Evolutionary conservation across 2,329 filamentous ascomycete genomes (phyloP).

Genomic region (Colletotrichum tanaceti): DNA sequence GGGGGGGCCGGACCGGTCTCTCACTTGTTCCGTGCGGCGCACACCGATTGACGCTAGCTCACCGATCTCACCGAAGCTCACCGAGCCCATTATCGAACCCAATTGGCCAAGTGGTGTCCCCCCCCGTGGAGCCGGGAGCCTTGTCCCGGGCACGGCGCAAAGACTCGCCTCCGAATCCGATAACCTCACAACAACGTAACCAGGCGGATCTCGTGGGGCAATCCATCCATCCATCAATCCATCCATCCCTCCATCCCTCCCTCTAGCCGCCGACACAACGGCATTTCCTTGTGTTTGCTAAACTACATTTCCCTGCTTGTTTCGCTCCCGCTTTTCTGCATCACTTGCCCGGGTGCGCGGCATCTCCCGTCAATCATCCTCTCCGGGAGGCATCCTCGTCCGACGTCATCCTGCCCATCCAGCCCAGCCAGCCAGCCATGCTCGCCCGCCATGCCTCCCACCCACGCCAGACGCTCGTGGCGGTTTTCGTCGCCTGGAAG

Average conservation of each 20-base stretch:
- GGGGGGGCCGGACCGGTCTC: neutral
- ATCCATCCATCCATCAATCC: neutral
- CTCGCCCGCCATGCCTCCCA: constrained; percentile 33
- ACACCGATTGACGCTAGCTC: neutral
- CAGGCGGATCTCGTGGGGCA: neutral
- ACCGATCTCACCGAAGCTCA: neutral
- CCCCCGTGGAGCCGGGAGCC: neutral
- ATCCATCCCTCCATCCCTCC: too few species aligned
- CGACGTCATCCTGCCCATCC: constrained; percentile 20
- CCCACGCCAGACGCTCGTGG: constrained; percentile 46
- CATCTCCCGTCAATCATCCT: neutral
- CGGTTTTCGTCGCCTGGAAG: constrained; percentile 75
- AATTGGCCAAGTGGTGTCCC: constrained; percentile 22
- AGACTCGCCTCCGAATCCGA: constrained; percentile 14
- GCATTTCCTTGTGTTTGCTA: too few species aligned
- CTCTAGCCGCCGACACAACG: neutral
- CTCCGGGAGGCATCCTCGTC: neutral
- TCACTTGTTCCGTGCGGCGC: neutral
- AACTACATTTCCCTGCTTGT: too few species aligned
- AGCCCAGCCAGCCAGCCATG: constrained; percentile 30
- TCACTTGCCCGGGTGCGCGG: constrained; percentile 5
- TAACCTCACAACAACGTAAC: constrained; percentile 17
- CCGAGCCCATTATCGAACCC: neutral
- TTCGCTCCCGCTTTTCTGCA: neutral
- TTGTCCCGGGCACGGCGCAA: constrained; percentile 17